Percentiles rank a stretch among this genome's conserved stretches.
phyloP scores from a whole-genome alignment of 83 land plant species.

The Diphasiastrum complanatum region DNA sequence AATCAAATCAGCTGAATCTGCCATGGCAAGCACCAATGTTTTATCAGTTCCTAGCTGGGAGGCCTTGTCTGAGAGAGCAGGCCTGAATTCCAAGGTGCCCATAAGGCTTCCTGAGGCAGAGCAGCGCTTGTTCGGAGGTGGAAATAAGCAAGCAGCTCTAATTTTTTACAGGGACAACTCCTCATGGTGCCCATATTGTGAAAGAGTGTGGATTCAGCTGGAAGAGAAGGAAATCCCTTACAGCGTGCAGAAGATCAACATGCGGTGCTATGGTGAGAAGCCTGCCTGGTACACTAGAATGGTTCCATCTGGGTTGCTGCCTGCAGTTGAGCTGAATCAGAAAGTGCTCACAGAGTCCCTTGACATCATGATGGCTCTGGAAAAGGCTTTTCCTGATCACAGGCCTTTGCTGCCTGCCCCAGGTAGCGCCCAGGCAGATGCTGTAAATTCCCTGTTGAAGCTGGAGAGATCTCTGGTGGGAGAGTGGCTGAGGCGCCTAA shows the following conservation, averaged over 20 bases:
- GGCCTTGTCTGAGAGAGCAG: no score
- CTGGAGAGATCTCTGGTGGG: constrained; percentile 27
- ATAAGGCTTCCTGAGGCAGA: no score
- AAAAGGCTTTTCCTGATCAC: constrained; percentile 15
- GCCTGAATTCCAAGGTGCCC: no score
- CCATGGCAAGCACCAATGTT: no score
- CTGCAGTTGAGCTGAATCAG: constrained; percentile 25
- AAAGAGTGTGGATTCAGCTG: constrained; percentile 38
- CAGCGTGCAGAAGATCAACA: constrained; percentile 35
- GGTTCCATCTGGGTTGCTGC: constrained; percentile 39
- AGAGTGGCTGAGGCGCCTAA: constrained; percentile 26
- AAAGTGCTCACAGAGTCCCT: constrained; percentile 29
- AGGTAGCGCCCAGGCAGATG: constrained; percentile 10
- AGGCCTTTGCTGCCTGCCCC: constrained; percentile 26
- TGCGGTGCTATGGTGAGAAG: constrained; percentile 38
- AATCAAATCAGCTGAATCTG: no score
- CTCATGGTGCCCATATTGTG: constrained; percentile 40
- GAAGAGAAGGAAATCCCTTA: constrained; percentile 35
- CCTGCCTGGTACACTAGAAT: constrained; percentile 33
- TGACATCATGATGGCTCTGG: constrained; percentile 35
- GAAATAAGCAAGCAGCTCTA: no score
- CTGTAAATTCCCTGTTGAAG: constrained; percentile 14
- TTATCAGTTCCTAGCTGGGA: no score
- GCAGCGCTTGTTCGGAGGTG: no score
- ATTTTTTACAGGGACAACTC: constrained; percentile 37